phyloP scores from a whole-genome alignment of 2,329 filamentous ascomycete species.

The Dichotomopilus funicola region DNA sequence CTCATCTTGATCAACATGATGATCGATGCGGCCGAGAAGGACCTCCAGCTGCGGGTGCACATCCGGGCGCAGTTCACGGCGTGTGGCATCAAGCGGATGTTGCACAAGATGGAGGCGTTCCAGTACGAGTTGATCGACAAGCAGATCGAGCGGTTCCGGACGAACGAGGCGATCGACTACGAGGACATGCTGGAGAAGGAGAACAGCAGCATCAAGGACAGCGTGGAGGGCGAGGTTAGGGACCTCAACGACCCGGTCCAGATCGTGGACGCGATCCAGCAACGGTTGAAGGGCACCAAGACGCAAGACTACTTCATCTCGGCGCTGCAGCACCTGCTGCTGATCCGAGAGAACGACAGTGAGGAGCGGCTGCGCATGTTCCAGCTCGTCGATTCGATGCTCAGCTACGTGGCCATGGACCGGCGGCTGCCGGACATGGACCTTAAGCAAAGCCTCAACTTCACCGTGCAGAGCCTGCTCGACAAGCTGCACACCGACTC shows the following conservation, averaged over 20 bases:
- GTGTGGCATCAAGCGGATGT: conserved; percentile 88
- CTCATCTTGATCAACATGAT: conserved; percentile 96
- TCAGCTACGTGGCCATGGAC: conserved; percentile 98
- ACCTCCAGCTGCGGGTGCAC: conserved; percentile 86
- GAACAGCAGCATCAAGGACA: conserved; percentile 84
- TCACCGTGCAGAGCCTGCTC: conserved; percentile 89
- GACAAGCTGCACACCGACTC: conserved; percentile 96
- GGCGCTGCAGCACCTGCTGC: conserved; percentile 86
- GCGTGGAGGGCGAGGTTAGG: conserved; percentile 75
- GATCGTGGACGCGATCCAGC: conserved; percentile 89
- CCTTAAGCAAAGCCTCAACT: conserved; percentile 93
- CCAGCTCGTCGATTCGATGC: conserved; percentile 96
- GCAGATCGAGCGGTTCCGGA: conserved; percentile 87
- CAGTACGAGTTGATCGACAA: conserved; percentile 98
- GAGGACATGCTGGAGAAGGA: conserved; percentile 93
- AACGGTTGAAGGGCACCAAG: conserved; percentile 73
- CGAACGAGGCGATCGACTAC: conserved; percentile 96
- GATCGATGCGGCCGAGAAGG: conserved; percentile 81
- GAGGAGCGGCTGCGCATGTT: conserved; percentile 94
- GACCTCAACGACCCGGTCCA: conserved; percentile 89
- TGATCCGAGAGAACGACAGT: conserved; percentile 84
- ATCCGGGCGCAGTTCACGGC: conserved; percentile 93
- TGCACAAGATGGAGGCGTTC: conserved; percentile 96
- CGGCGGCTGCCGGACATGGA: conserved; percentile 92
- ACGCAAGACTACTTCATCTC: conserved; percentile 95